Base-by-base conservation (phyloP, 2,329 filamentous ascomycete genomes). In the Fusarium longipes region DNA sequence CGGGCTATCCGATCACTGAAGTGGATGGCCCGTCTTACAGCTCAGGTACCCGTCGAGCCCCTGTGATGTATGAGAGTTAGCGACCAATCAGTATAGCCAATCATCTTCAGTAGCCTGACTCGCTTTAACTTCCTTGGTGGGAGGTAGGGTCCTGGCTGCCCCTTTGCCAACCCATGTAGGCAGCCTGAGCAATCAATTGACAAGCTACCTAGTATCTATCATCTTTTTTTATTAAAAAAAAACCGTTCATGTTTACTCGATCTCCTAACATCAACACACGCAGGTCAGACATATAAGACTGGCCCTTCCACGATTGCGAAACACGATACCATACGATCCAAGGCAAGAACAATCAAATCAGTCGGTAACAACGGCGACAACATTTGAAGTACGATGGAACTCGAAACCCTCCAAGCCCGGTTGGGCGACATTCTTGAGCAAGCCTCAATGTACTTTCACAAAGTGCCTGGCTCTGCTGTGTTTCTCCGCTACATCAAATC, bases 401-500 rank as follows among this genome's bases (percentile, higher is more conserved):
- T 90, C 55, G 85, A 89, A 73, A 84, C 88, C 73, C 81, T 87
- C 32, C 87, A 89, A 73, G 79, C 66, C 56, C 76, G 74, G 51
- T 81, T 87, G 70, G 72, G 87, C 65, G 80, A 84, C 59, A 77
- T 82, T 58, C 84, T 84, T 68, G 79, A 87, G 43, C 80, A 84
- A 63, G 82, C 85, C 24, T 82, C 83, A 52, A 82, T 87, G 60
- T 85, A 89, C 58, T 96, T 99, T 77, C 94, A 97, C 75, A 93
- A 91, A 75, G 87, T 99, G 36, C 96, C 96, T 29, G 96, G 96
- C 51, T 98, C 95, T 29, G 92, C 95, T 39, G 97, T 99, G 72
- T 85, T 98, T 74, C 87, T 97, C 72, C 92, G 96, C 66, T 99
- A 99, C 81, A 93, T 99, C 77, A 93, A 93, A 79, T 97, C 93